Base-by-base conservation (phyloP, 176 grass and related monocot species). In the Miscanthus lutarioriparius region DNA sequence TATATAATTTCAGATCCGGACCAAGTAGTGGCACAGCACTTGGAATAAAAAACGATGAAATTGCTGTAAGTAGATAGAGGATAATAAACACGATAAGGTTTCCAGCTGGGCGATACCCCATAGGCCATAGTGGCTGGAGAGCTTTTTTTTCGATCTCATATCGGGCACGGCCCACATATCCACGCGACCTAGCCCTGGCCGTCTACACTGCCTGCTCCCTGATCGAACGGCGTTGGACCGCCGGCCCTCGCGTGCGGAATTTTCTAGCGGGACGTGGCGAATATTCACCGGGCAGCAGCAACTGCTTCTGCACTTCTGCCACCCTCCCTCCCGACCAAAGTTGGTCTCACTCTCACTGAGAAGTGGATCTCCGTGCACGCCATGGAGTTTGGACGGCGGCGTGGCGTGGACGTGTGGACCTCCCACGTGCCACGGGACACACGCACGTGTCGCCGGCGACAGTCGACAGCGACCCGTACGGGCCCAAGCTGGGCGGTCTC, bases 201-300 rank as follows among this genome's bases (percentile, higher is more conserved):
- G 75, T 79, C 49, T 13, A 6, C 13, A 13, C 14, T 12, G 4
- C 10, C 16, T 16, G 36, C 6, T 40, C 28, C 27, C 6, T 7
- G n/a, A 66, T 80, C 30, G 20, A 32, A 86, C 41, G 68, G 67
- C 49, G 3, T 0, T 7, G 22, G 17, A 5, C 25, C 16, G 17
- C 20, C 71, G 11, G 7, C 15, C 15, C 32, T 0, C 56, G 20
- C 20, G 70, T 6, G 20, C 5, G 5, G 43, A 62, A 54, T 76
- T 65, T 64, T 74, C 43, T 75, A 25, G 69, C 17, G 77, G 33
- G 58, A 74, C 70, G 85, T 67, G 59, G 85, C 70, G 85, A 67
- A 81, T 81, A 81, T 81, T 75, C 85, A 68, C 66, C 74, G 11
- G 63, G 27, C 62, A 14, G 83, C 64, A 5, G 10, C 36, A 5